A percentile compares a stretch with the other conserved stretches of the same genome.
phyloP scores from a whole-genome alignment of 1,139 yeast species.

The Geotrichum australiense region DNA sequence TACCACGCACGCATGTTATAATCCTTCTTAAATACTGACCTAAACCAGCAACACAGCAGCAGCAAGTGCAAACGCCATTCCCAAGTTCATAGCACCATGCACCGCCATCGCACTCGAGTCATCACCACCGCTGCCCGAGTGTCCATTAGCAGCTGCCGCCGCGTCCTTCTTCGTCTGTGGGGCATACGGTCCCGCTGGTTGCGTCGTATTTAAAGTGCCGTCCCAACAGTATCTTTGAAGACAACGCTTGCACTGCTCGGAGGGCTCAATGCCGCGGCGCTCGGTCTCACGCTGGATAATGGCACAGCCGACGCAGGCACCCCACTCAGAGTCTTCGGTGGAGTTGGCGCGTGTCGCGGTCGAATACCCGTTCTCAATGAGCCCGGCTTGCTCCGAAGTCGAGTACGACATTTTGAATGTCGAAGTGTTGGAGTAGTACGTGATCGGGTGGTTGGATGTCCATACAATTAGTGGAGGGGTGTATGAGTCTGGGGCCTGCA shows the following conservation, averaged over 20 bases:
- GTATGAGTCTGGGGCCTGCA: constrained; percentile 15
- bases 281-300: constrained; percentile 77
- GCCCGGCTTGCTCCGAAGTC: constrained; percentile 48
- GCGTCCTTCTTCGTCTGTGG: not conserved
- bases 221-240: constrained; percentile 73
- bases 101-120: too few relatives aligned
- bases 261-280: constrained; percentile 53
- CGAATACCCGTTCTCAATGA: constrained; percentile 78
- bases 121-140: constrained; percentile 2
- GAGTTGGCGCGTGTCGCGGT: constrained; percentile 64
- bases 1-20: too few relatives aligned
- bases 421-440: constrained; percentile 61
- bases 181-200: not conserved
- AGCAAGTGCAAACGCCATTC: not conserved
- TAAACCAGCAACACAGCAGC: not conserved
- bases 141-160: not conserved
- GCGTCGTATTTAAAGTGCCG: constrained; percentile 8
- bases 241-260: constrained; percentile 69
- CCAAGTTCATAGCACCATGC: too few relatives aligned
- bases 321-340: constrained; percentile 68
- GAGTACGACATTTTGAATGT: constrained; percentile 63
- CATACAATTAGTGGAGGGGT: constrained; percentile 72
- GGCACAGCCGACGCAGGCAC: constrained; percentile 83
- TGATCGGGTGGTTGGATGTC: constrained; percentile 69
- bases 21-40: too few relatives aligned